Base-by-base conservation (phyloP, 129 eudicot genomes). In the Calendula officinalis region DNA sequence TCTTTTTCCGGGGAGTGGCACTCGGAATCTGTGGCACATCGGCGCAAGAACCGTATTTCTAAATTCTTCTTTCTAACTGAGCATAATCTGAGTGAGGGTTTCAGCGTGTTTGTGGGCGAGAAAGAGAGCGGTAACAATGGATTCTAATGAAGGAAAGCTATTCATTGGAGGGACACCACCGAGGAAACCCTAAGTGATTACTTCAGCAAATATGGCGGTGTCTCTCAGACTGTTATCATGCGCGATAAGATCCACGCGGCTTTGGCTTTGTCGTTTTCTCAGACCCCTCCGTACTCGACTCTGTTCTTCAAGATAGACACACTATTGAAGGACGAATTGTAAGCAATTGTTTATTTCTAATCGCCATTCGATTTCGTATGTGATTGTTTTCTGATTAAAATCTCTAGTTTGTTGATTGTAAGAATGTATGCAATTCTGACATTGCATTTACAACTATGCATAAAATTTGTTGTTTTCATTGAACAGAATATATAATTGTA, bases 221-320 rank as follows among this genome's bases (percentile, higher is more conserved):
- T 85, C 8, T 66, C 81, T 0, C 79, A 82, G 60, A 69, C 83
- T 15, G 82, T 82, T 2, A 81, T 85, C 42, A 73, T 85, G 88
- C 69, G 71, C 36, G 88, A 85, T 49, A 75, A 76, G 55, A 67
- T 7, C 81, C 94, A 13, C 73, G 94, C 12, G 94, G 94, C 30
- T 85, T 85, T 36, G 94, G 88, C 1, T 85, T 85, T 53, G 79
- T 85, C 14, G 78, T 81, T 13, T 85, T 69, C 71, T 69, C 88
- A 2, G 94, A 85, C 62, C 77, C 94, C 12, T 67, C 70, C 4
- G 81, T 81, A 13, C 71, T 80, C 27, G 94, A 85, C 30, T 16
- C 70, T 42, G 85, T 85, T 68, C 77, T 85, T 62, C 76, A 79
- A 43, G 83, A 82, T 4, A 77, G 64, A 2, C 94, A 82, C 32